phyloP scores from a whole-genome alignment of 1,284 basidiomycete species.

The Ceratobasidium sp. region DNA sequence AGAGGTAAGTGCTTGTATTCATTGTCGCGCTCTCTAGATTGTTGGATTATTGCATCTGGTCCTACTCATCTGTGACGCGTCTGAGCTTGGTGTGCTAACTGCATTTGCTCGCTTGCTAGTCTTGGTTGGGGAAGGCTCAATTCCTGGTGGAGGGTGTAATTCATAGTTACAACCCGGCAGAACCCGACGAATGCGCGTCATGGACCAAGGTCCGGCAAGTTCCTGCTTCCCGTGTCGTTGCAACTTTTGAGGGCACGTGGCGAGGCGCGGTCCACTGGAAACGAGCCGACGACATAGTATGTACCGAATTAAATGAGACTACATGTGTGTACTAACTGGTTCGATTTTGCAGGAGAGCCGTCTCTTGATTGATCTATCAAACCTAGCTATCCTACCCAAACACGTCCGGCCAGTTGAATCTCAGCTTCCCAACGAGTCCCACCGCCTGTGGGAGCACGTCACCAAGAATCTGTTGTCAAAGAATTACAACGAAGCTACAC shows the following conservation, averaged over 20 bases:
- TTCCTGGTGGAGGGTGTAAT: conserved; percentile 92
- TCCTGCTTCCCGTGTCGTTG: conserved; percentile 79
- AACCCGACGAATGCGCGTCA: conserved; percentile 64
- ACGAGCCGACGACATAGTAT: conserved; percentile 67
- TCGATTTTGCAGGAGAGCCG: conserved; percentile 27
- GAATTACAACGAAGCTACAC: conserved; percentile 90
- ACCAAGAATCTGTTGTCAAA: conserved; percentile 81
- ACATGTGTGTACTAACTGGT: background rate
- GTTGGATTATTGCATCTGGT: background rate
- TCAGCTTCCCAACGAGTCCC: conserved; percentile 85
- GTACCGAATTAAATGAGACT: conserved; percentile 47
- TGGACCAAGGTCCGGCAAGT: conserved; percentile 94
- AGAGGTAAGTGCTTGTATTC: conserved; percentile 67
- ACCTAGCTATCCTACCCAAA: conserved; percentile 84
- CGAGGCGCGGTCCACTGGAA: conserved; percentile 84
- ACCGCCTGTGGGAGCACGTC: conserved; percentile 89
- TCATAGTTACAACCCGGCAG: conserved; percentile 72
- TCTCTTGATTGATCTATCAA: conserved; percentile 80
- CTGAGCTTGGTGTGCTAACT: background rate
- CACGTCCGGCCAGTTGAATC: conserved; percentile 80
- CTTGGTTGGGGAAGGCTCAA: conserved; percentile 91
- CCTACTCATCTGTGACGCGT: background rate
- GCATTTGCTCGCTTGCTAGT: conserved; percentile 60
- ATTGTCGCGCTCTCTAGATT: background rate
- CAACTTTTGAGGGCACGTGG: conserved; percentile 91